Base-by-base conservation (phyloP, 176 grass and related monocot species). In the Lolium rigidum region DNA sequence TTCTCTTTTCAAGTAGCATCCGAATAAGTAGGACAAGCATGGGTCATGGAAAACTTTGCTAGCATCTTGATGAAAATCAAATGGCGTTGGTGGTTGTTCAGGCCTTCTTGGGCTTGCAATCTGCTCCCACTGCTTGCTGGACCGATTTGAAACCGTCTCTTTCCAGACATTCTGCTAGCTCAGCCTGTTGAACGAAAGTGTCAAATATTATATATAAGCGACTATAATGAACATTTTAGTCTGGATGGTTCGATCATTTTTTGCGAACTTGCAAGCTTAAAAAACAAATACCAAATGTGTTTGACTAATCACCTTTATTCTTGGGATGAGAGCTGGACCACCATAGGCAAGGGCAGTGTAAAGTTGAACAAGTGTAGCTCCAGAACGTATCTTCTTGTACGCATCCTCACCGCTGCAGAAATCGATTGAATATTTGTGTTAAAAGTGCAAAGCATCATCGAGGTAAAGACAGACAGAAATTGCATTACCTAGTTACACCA, bases 341-440 rank as follows among this genome's bases (percentile, higher is more conserved):
- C 87, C 87, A 69, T 99, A 99, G 1, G 90, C 97, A 91, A 96
- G 89, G 17, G 90, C 92, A 15, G 94, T 96, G 62, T 99, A 99
- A 84, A 99, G 74, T 59, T 99, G 97, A 89, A 99, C 92, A 20
- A 99, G 88, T 31, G 92, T 99, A 68, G 94, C 97, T 82, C 94
- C 97, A 62, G 97, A 83, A 26, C 90, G 94, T 43, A 99, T 96
- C 80, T 99, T 99, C 84, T 96, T 99, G 86, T 99, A 99, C 77
- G 97, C 97, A 83, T 99, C 94, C 82, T 99, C 92, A 0, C 97
- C 97, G 9, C 97, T 96, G 83, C 21, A 77, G 39, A 66, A 71
- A 18, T 61, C 76, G 41, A 75, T 85, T 65, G 62, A 84, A 39
- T 83, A 83, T 52, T 60, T 60, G 37, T 49, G 56, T 17, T 61